Percentiles rank a stretch among this genome's conserved stretches.
Evolutionary conservation across 345 rosid species (phyloP).

Genomic region (Trapa bicornis): DNA sequence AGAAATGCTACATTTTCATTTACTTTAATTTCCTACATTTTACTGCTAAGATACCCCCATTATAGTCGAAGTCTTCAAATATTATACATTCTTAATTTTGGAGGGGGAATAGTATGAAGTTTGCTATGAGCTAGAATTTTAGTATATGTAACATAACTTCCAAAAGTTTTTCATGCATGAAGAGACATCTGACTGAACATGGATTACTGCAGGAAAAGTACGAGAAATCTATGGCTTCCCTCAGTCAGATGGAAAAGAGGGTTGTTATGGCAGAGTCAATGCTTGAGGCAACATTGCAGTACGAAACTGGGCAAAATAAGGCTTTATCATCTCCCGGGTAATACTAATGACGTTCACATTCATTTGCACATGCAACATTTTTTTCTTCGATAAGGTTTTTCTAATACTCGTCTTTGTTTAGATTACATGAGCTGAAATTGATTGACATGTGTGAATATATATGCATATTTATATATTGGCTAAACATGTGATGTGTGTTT

Average conservation of each 20-base stretch:
- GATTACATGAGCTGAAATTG: background rate
- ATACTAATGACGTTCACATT: slow-evolving; percentile 4
- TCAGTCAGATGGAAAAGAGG: slow-evolving; percentile 77
- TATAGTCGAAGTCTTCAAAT: background rate
- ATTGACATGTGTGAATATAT: background rate
- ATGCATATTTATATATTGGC: background rate
- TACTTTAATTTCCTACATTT: background rate
- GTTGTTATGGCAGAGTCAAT: slow-evolving; percentile 81
- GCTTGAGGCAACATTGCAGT: slow-evolving; percentile 83
- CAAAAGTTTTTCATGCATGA: background rate
- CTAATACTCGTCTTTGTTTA: background rate
- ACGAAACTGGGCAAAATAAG: slow-evolving; percentile 66
- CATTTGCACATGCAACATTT: background rate
- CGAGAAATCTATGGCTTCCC: slow-evolving; percentile 51
- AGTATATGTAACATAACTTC: background rate
- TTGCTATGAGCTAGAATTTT: background rate
- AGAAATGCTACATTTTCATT: background rate
- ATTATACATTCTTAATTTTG: background rate
- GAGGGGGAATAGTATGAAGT: background rate
- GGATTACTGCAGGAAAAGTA: slow-evolving; percentile 60
- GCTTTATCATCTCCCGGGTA: slow-evolving; percentile 56
- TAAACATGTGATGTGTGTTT: background rate
- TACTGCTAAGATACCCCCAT: background rate
- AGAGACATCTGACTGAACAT: slow-evolving; percentile 5
- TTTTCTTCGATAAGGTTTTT: background rate